Evolutionary conservation across 257 asterid species (phyloP), one percentile per base, ranked within the genome.

Genomic region (Solanum dulcamara): DNA sequence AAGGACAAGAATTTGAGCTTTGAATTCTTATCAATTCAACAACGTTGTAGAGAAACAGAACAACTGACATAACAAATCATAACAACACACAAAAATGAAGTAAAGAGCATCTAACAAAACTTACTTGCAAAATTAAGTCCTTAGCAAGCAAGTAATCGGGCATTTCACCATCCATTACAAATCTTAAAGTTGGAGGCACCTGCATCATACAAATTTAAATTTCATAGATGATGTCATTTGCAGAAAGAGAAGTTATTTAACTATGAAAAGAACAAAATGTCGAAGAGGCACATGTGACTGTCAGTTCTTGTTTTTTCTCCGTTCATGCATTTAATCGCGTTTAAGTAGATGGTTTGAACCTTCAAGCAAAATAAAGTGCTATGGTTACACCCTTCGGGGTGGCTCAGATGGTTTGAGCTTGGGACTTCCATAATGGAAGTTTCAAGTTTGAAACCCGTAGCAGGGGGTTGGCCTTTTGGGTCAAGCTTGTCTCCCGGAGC

Each of bases 161-260:
- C 98, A 97, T 97, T 88, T 97, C 97, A 87, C 99, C 99, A 87
- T 97, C 99, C 97, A 97, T 85, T 83, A 97, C 98, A 86, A 97
- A 97, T 89, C 98, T 95, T 94, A 97, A 74, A 46, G 99, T 95
- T 22, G 98, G 98, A 75, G 99, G 99, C 55, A 95, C 98, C 99
- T 97, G 93, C 85, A 90, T 87, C 46, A 83, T 59, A 82, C 75
- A 74, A 33, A 87, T 13, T 40, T 51, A 80, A 60, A 80, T 71
- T 68, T 82, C 83, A 37, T 46, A 81, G 48, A 60, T 59, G 24
- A 48, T 37, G n/a, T 9, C 42, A 44, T 55, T 17, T 28, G 42
- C 60, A 44, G 62, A 48, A 46, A 46, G 40, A 46, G 42, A 46
- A 9, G 8, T 14, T 42, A 75, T 42, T 44, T 75, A 46, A 48